phyloP scores from a whole-genome alignment of 176 grass and related monocot genomes.

The Chloris gayana region DNA sequence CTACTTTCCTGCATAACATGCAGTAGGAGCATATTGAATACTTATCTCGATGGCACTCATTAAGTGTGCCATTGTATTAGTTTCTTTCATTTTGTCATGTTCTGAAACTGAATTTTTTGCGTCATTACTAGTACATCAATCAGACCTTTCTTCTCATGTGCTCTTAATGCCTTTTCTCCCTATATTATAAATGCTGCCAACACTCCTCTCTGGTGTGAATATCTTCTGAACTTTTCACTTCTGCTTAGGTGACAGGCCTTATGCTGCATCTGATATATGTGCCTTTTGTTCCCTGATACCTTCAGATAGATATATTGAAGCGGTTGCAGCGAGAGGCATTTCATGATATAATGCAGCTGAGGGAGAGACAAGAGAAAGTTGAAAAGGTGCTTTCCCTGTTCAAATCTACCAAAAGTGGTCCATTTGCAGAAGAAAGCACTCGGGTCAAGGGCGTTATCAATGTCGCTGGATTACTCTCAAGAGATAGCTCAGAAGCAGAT shows the following conservation, averaged over 20 bases:
- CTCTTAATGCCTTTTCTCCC: neutral
- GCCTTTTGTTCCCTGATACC: neutral
- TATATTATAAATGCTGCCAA: constrained; percentile 1
- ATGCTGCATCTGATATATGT: neutral
- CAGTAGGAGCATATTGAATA: neutral
- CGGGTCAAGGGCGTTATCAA: constrained; percentile 68
- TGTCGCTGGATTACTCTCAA: constrained; percentile 37
- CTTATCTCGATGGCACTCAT: neutral
- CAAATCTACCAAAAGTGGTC: constrained; percentile 51
- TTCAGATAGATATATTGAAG: constrained; percentile 75
- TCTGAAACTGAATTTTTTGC: neutral
- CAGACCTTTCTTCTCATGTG: neutral
- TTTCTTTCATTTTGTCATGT: neutral
- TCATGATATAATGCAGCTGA: constrained; percentile 77
- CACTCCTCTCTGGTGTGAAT: neutral
- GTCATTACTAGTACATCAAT: neutral
- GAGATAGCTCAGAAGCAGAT: constrained; percentile 49
- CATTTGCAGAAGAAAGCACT: constrained; percentile 63
- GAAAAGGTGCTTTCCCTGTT: constrained; percentile 58
- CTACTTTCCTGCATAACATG: neutral
- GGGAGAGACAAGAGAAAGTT: constrained; percentile 81
- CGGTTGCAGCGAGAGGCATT: constrained; percentile 75
- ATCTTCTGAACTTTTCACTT: neutral
- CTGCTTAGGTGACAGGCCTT: neutral
- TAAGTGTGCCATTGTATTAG: neutral